Evolutionary conservation across 2,329 filamentous ascomycete genomes (phyloP), one percentile per base, ranked within the genome.

Genomic region (Penicillium sp.): DNA sequence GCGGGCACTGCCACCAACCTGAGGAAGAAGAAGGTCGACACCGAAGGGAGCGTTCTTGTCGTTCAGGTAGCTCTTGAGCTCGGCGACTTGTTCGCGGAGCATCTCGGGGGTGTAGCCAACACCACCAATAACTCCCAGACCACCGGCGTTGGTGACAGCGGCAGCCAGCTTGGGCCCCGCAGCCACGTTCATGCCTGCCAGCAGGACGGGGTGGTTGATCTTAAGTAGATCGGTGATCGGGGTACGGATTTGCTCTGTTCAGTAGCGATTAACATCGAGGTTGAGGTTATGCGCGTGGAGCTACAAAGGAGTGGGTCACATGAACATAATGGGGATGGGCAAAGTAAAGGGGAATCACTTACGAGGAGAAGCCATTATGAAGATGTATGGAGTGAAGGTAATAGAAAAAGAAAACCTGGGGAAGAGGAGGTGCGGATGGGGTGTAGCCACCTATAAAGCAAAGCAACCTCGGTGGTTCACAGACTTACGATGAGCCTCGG

Each of bases 111-210:
- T 97, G 82, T 99, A 99, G 63, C 91, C 77, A 46, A 79, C 88
- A 74, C 94, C 94, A 65, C 94, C 94, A 68, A 99, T 93, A 69
- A 99, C 94, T 78, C 94, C 94, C 59, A 99, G 83, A 70, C 94
- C 94, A 65, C 94, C 94, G 50, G 94, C 94, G 77, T 99, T 97
- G 66, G 93, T 95, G 67, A 99, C 94, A 40, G 94, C 94, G 33
- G 94, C 94, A 50, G 94, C 94, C 70, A 99, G 87, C 83, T 91
- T 95, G 53, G 94, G 94, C 48, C 94, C 94, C 57, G 94, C 94
- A 55, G 94, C 94, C 61, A 97, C 94, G 83, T 99, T 97, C 94
- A 99, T 99, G 75, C 94, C 94, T 67, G 94, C 94, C 60, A 99
- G 87, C 70, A 99, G 81, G 73, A 99, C 82, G 56, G 94, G 94